phyloP scores from a whole-genome alignment of 768 basidiomycete genomes.

The Leucocoprinus sp. region DNA sequence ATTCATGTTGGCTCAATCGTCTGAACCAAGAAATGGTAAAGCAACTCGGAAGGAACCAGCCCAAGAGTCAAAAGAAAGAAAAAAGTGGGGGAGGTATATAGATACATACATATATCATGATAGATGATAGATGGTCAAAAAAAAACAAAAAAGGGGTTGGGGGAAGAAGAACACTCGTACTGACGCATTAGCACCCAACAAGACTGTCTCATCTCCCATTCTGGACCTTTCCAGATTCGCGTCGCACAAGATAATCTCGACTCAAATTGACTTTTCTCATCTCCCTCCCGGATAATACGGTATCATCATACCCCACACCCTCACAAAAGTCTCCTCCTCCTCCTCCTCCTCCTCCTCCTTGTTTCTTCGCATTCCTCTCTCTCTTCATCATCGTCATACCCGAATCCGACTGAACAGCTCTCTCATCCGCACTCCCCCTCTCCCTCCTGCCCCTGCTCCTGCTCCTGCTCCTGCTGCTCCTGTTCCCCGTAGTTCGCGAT shows the following conservation, averaged over 20 bases:
- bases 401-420: not conserved
- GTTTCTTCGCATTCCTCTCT: not conserved
- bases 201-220: conserved; percentile 1
- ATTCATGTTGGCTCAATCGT: no score
- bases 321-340: not conserved
- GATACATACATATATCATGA: no score
- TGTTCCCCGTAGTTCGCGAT: no score
- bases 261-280: conserved; percentile 3
- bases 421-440: not conserved
- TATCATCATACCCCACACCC: conserved; percentile 7
- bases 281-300: not conserved
- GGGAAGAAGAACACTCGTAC: not conserved
- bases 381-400: conserved; percentile 1
- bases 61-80: not conserved
- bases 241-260: conserved; percentile 1
- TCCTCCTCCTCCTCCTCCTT: not conserved
- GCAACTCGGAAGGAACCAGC: not conserved
- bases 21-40: not conserved
- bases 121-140: not conserved
- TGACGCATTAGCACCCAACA: conserved; percentile 7
- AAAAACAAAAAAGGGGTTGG: not conserved
- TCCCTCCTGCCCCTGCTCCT: not conserved
- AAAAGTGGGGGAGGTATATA: not conserved
- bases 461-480: no score
- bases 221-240: not conserved